Percentiles rank a stretch among this genome's conserved stretches.
phyloP scores from a whole-genome alignment of 2,329 filamentous ascomycete species.

The Xylariaceae sp. region DNA sequence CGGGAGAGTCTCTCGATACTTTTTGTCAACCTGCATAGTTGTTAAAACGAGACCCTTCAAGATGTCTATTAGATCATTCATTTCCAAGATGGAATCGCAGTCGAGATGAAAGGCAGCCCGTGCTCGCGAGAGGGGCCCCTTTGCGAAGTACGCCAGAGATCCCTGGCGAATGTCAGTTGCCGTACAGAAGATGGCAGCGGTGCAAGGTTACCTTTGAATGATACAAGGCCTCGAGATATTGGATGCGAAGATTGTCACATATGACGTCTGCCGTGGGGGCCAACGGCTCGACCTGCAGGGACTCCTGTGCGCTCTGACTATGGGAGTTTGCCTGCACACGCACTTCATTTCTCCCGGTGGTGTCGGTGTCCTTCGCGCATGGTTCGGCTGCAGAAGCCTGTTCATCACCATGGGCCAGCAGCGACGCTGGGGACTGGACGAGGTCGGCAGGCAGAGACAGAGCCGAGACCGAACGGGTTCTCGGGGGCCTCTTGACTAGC shows the following conservation, averaged over 20 bases:
- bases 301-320: no score
- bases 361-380: no score
- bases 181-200: no score
- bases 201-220: slow-evolving; percentile 47
- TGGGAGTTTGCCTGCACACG: no score
- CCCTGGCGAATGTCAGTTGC: slow-evolving; percentile 53
- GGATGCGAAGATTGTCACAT: slow-evolving; percentile 49
- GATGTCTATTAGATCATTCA: slow-evolving; percentile 58
- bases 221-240: slow-evolving; percentile 55
- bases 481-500: slow-evolving; percentile 45
- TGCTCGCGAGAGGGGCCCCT: slow-evolving; percentile 70
- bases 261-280: slow-evolving; percentile 41
- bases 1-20: slow-evolving; percentile 66
- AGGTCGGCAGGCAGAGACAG: slow-evolving; percentile 5
- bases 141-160: slow-evolving; percentile 75
- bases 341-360: no score
- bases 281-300: slow-evolving; percentile 14
- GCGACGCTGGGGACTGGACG: slow-evolving; percentile 8
- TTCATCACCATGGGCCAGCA: slow-evolving; percentile 6
- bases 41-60: slow-evolving; percentile 62
- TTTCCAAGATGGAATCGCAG: slow-evolving; percentile 51
- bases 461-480: slow-evolving; percentile 34
- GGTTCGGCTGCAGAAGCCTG: no score
- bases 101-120: slow-evolving; percentile 62
- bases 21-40: slow-evolving; percentile 65